phyloP scores from a whole-genome alignment of 441 rosid species.

The Adansonia rubrostipa region DNA sequence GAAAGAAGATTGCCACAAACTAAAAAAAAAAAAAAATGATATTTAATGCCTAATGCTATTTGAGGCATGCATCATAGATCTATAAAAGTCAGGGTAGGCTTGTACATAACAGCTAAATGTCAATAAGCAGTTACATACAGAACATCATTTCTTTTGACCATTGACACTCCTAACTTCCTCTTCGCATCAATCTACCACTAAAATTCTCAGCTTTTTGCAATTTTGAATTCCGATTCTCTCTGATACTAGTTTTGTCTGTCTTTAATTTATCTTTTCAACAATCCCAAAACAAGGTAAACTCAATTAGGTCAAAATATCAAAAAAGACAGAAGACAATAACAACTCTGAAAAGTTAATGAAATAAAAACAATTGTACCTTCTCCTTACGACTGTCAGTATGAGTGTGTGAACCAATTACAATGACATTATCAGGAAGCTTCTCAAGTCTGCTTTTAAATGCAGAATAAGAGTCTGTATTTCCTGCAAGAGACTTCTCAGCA shows the following conservation, averaged over 20 bases:
- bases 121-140: neutral
- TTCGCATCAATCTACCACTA: neutral
- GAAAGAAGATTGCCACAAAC: neutral
- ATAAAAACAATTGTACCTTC: slow-evolving; percentile 49
- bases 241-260: neutral
- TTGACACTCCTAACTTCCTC: neutral
- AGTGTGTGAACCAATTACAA: slow-evolving; percentile 70
- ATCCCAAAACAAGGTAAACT: neutral
- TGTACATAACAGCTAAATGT: neutral
- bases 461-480: slow-evolving; percentile 61
- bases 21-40: neutral
- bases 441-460: slow-evolving; percentile 65
- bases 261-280: neutral
- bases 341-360: neutral
- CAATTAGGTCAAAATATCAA: neutral
- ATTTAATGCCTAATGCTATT: neutral
- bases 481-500: slow-evolving; percentile 76
- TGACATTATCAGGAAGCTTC: slow-evolving; percentile 68
- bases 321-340: neutral
- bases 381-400: slow-evolving; percentile 73
- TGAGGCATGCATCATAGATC: neutral
- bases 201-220: neutral
- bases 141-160: neutral
- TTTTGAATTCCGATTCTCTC: slow-evolving; percentile 7
- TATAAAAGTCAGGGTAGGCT: neutral